phyloP scores from a whole-genome alignment of 2,329 filamentous ascomycete species.

The Fusarium sp. region DNA sequence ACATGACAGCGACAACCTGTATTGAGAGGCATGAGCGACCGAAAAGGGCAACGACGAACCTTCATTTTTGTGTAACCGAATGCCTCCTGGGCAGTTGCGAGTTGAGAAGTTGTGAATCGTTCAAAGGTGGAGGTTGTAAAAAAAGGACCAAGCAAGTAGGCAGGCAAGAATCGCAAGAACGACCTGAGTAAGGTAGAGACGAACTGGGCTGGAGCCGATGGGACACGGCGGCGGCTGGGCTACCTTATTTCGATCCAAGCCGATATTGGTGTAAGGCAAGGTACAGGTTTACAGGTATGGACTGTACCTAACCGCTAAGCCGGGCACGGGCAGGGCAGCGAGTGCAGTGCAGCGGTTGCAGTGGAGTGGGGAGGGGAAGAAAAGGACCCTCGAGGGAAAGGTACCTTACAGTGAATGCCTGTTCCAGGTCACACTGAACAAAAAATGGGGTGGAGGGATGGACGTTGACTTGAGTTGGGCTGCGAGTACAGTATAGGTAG shows the following conservation, averaged over 20 bases:
- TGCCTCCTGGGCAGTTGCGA: constrained; percentile 48
- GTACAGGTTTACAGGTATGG: constrained; percentile 2
- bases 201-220: constrained; percentile 8
- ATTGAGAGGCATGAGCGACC: constrained; percentile 29
- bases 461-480: neutral
- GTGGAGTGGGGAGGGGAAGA: constrained; percentile 24
- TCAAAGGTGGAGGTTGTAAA: constrained; percentile 39
- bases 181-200: constrained; percentile 8
- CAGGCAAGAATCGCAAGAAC: constrained; percentile 20
- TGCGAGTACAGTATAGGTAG: neutral
- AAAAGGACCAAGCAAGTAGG: constrained; percentile 31
- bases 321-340: constrained; percentile 30
- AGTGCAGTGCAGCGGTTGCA: constrained; percentile 29
- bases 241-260: constrained; percentile 45
- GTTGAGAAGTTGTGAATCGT: constrained; percentile 43
- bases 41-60: constrained; percentile 49
- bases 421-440: constrained; percentile 3
- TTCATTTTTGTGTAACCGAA: constrained; percentile 54
- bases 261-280: constrained; percentile 25
- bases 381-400: constrained; percentile 23
- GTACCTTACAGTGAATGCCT: constrained; percentile 41
- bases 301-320: constrained; percentile 27
- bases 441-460: neutral
- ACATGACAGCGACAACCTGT: constrained; percentile 2
- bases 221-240: constrained; percentile 30